Conservation (phyloP, 768 basidiomycete species). For the Crucibulum laeve region DNA sequence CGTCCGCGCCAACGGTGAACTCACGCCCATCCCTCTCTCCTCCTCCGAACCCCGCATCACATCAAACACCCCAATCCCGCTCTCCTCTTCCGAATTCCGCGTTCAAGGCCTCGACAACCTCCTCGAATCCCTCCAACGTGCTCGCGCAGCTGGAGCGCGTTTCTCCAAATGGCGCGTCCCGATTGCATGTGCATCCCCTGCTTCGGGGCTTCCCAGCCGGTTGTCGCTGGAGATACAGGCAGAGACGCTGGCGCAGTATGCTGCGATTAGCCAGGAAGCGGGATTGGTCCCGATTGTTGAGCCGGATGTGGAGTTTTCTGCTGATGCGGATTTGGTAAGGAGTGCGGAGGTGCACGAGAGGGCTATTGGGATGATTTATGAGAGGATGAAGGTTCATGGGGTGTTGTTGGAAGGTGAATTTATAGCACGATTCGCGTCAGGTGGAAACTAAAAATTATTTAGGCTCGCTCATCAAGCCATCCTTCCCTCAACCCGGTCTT, state of each 20-base stretch:
- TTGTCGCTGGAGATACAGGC: slow-evolving; percentile 40
- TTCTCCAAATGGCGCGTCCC: slow-evolving; percentile 52
- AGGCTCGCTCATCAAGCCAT: slow-evolving; percentile 50
- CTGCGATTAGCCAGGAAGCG: slow-evolving; percentile 46
- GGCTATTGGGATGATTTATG: slow-evolving; percentile 41
- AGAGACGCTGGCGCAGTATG: slow-evolving; percentile 42
- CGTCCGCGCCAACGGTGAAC: slow-evolving; percentile 46
- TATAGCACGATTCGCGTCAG: background rate
- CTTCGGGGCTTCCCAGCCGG: slow-evolving; percentile 31
- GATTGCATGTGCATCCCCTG: slow-evolving; percentile 36
- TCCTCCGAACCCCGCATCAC: slow-evolving; percentile 42
- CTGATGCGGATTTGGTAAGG: slow-evolving; percentile 38
- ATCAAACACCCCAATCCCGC: no score
- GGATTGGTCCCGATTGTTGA: slow-evolving; percentile 50
- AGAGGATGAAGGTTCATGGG: slow-evolving; percentile 37
- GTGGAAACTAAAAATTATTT: background rate
- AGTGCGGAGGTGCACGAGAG: slow-evolving; percentile 43
- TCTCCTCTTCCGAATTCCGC: slow-evolving; percentile 39
- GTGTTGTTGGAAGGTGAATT: slow-evolving; percentile 44
- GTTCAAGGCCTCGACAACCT: slow-evolving; percentile 48
- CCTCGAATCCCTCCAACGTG: slow-evolving; percentile 35
- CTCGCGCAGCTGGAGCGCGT: slow-evolving; percentile 38
- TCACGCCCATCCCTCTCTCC: slow-evolving; percentile 38
- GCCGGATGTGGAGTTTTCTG: slow-evolving; percentile 47
- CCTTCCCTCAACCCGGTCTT: slow-evolving; percentile 45